Evolutionary conservation across 441 rosid species (phyloP).

Genomic region (Iberis amara): DNA sequence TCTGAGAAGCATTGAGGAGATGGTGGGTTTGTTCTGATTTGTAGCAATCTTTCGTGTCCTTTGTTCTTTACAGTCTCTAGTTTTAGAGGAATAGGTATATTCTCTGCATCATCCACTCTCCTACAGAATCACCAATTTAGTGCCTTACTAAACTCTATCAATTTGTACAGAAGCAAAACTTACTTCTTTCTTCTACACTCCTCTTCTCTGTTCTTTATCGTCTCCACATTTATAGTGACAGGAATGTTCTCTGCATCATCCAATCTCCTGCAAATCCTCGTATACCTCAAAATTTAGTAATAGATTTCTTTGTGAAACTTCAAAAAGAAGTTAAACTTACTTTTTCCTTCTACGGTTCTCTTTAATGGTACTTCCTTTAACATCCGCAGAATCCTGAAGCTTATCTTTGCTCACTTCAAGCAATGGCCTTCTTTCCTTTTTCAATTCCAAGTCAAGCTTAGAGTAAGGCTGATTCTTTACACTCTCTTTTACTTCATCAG

Average conservation of each 20-base stretch:
- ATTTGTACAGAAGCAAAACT: not conserved
- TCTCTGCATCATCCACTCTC: conserved; percentile 34
- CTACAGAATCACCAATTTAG: conserved; percentile 20
- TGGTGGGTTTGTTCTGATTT: conserved; percentile 74
- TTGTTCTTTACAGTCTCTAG: conserved; percentile 31
- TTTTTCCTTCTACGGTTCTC: conserved; percentile 48
- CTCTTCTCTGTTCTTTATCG: conserved; percentile 24
- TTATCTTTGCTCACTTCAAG: conserved; percentile 40
- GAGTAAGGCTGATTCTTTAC: conserved; percentile 26
- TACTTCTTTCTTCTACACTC: conserved; percentile 43
- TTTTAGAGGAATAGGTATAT: conserved; percentile 28
- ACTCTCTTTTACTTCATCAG: not conserved
- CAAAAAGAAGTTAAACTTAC: conserved; percentile 16
- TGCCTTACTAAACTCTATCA: not conserved
- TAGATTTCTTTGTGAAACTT: too few relatives aligned
- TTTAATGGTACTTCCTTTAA: conserved; percentile 33
- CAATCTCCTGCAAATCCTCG: conserved; percentile 27
- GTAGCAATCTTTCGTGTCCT: conserved; percentile 46
- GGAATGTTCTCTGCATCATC: conserved; percentile 35
- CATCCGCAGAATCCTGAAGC: conserved; percentile 28
- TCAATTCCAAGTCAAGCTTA: conserved; percentile 31
- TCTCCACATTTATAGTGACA: conserved; percentile 18
- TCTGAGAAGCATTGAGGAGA: conserved; percentile 95
- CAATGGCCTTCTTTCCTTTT: conserved; percentile 55
- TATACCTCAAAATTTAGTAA: too few relatives aligned